Evolutionary conservation across 164 flowering plant genomes (phyloP).

Genomic region (Litsea cubeba): DNA sequence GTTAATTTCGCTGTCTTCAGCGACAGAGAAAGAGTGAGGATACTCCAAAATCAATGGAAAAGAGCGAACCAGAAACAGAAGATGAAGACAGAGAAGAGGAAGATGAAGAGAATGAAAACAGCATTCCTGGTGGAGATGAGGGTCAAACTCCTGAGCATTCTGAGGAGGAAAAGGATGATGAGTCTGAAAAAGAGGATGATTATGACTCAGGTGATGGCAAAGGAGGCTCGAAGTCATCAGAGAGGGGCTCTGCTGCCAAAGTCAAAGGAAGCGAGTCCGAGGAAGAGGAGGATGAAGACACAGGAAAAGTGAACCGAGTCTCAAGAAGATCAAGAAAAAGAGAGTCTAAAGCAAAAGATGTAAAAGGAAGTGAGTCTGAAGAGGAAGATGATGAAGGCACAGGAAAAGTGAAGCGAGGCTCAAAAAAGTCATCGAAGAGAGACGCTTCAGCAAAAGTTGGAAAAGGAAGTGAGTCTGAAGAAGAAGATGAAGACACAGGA

Average conservation of each 20-base stretch:
- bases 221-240: conserved; percentile 13
- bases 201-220: conserved; percentile 41
- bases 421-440: too few species aligned
- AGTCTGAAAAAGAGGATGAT: conserved; percentile 54
- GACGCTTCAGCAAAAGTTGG: too few species aligned
- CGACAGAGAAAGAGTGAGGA: conserved; percentile 33
- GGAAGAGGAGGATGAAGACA: conserved; percentile 19
- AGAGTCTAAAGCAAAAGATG: too few species aligned
- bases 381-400: too few species aligned
- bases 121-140: conserved; percentile 48
- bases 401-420: too few species aligned
- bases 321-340: too few species aligned
- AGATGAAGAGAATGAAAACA: conserved; percentile 52
- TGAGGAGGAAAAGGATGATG: conserved; percentile 48
- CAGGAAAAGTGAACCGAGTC: too few species aligned
- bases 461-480: too few species aligned
- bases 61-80: conserved; percentile 41
- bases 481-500: conserved; percentile 33
- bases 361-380: too few species aligned
- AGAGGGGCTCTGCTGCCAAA: too few species aligned
- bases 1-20: conserved; percentile 23
- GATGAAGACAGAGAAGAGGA: conserved; percentile 25
- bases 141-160: conserved; percentile 55
- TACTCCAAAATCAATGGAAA: conserved; percentile 29
- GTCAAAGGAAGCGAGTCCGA: conserved; percentile 37